Conservation (phyloP, 139 green algal genomes). For the Micractinium conductrix region DNA sequence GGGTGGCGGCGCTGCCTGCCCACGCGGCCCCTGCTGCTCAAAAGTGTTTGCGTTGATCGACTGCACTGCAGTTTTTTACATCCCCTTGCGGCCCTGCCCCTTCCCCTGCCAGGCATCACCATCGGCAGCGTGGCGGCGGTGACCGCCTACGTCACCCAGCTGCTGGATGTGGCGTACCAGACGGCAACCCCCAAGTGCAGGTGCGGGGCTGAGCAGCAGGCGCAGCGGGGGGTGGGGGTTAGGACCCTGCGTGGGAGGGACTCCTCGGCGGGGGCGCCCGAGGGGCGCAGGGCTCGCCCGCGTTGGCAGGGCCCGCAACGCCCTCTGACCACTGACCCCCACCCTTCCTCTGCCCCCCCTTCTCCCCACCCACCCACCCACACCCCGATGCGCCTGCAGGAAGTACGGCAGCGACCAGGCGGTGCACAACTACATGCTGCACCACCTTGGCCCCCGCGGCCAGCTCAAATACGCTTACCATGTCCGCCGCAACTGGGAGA, state of each 20-base stretch:
- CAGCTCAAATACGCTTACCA: not conserved
- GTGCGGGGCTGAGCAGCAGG: too few species aligned
- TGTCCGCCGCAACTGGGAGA: slow-evolving; percentile 25
- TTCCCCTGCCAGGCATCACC: slow-evolving; percentile 23
- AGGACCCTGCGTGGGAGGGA: too few species aligned
- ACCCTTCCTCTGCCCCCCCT: not conserved
- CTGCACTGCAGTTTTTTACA: too few species aligned
- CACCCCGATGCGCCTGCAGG: not conserved
- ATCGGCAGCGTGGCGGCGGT: slow-evolving; percentile 22
- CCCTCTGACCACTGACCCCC: not conserved
- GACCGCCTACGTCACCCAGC: not conserved
- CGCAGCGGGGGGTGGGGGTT: too few species aligned
- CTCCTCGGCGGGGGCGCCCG: too few species aligned
- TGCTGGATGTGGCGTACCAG: slow-evolving; percentile 9
- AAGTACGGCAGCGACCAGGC: slow-evolving; percentile 12
- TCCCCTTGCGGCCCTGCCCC: too few species aligned
- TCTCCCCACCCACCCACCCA: not conserved
- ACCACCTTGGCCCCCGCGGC: slow-evolving; percentile 20
- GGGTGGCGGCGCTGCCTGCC: too few species aligned
- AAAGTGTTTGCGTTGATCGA: too few species aligned
- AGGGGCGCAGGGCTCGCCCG: too few species aligned
- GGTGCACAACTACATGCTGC: slow-evolving; percentile 38
- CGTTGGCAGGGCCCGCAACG: too few species aligned
- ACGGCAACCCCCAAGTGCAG: slow-evolving; percentile 18
- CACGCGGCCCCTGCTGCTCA: too few species aligned